Conservation (phyloP, 495 filamentous ascomycete species). For the Aspergillus taichungensis region DNA sequence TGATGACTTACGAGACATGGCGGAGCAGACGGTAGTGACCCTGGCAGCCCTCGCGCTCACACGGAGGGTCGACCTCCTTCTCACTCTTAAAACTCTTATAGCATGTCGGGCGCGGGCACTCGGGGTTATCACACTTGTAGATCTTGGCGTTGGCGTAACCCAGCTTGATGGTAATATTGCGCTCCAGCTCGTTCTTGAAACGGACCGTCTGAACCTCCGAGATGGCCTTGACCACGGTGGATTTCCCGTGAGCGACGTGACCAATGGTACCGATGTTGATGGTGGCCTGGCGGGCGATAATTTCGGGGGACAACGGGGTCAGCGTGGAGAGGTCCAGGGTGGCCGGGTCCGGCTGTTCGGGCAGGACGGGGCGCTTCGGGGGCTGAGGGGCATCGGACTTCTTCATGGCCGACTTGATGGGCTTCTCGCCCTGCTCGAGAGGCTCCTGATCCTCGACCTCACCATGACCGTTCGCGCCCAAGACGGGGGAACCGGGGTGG, state of each 20-base stretch:
- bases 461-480: constrained; percentile 45
- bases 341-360: constrained; percentile 83
- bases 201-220: constrained; percentile 97
- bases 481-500: constrained; percentile 49
- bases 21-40: constrained; percentile 77
- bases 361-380: constrained; percentile 53
- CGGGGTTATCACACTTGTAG: constrained; percentile 92
- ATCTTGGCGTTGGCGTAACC: constrained; percentile 99
- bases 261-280: constrained; percentile 99
- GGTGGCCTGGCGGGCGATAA: constrained; percentile 93
- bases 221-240: constrained; percentile 97
- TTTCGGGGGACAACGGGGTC: constrained; percentile 84
- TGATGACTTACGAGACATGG: constrained; percentile 70
- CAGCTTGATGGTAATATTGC: constrained; percentile 99
- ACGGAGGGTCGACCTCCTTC: constrained; percentile 92
- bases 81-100: constrained; percentile 97
- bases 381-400: constrained; percentile 41
- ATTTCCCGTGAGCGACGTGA: constrained; percentile 97
- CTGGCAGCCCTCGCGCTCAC: constrained; percentile 82
- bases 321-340: constrained; percentile 70
- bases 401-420: constrained; percentile 59
- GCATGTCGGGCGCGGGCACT: constrained; percentile 88
- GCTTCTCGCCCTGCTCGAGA: constrained; percentile 44
- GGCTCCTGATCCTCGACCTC: constrained; percentile 45
- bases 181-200: constrained; percentile 98